Evolutionary conservation across 495 filamentous ascomycete species (phyloP).

Genomic region (Talaromyces stipitatus): DNA sequence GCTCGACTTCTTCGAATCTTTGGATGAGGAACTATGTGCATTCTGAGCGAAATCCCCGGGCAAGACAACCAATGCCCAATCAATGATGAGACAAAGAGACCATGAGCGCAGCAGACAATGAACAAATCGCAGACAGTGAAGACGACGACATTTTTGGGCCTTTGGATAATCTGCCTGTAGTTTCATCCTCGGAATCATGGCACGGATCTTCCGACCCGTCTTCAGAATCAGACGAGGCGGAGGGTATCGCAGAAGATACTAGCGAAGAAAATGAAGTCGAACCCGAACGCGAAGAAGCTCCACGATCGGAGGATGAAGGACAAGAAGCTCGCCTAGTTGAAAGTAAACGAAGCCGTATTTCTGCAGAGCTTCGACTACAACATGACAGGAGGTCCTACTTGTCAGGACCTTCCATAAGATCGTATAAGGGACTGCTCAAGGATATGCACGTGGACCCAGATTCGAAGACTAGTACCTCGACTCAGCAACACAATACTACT

Average conservation of each 20-base stretch:
- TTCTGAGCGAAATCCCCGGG: no score
- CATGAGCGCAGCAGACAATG: constrained; percentile 1
- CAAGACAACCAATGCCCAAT: no score
- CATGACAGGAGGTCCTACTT: neutral
- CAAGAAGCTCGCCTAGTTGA: neutral
- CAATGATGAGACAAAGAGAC: neutral
- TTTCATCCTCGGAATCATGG: neutral
- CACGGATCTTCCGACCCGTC: neutral
- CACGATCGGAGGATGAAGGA: constrained; percentile 14
- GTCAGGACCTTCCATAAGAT: constrained; percentile 7
- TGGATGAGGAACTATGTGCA: neutral
- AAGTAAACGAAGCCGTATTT: neutral
- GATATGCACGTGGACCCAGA: constrained; percentile 39
- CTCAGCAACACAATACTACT: constrained; percentile 8
- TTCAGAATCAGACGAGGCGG: neutral
- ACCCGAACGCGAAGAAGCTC: constrained; percentile 24
- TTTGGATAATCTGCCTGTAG: neutral
- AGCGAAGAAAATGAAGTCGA: constrained; percentile 7
- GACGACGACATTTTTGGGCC: neutral
- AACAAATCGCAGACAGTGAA: neutral
- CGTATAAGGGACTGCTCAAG: constrained; percentile 55
- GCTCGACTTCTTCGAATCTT: neutral
- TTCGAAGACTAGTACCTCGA: constrained; percentile 5
- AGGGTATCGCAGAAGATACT: neutral
- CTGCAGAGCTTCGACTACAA: neutral